These are phyloP conservation scores for Orychophragmus violaceus DNA, from an alignment of 345 rosid species.

Conservation along the genomic window DNA sequence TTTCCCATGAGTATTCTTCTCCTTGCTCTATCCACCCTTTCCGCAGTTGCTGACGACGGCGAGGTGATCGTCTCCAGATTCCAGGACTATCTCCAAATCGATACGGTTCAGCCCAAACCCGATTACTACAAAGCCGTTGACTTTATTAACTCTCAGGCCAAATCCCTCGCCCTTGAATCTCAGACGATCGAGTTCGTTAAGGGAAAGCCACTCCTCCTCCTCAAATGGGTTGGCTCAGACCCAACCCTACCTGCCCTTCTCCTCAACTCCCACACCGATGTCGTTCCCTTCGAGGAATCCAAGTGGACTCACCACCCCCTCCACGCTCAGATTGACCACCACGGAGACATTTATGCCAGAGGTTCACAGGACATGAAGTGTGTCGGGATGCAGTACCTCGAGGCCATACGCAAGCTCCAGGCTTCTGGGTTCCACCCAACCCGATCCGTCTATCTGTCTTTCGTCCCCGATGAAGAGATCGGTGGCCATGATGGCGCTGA, in stretches of 20 bases:
- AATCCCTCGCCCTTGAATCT: slow-evolving; percentile 54
- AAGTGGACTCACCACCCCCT: slow-evolving; percentile 82
- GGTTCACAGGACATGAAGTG: slow-evolving; percentile 99
- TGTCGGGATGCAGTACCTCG: slow-evolving; percentile 87
- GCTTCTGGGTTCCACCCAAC: slow-evolving; percentile 51
- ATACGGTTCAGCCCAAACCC: slow-evolving; percentile 83
- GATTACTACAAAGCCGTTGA: slow-evolving; percentile 49
- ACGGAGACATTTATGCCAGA: slow-evolving; percentile 65
- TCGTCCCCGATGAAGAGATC: too few relatives aligned
- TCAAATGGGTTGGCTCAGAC: slow-evolving; percentile 70
- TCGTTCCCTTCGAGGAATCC: slow-evolving; percentile 64
- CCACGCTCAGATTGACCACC: slow-evolving; percentile 59
- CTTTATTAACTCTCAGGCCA: slow-evolving; percentile 57
- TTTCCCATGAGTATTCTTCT: neutral
- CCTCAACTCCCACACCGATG: slow-evolving; percentile 93
- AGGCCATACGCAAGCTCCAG: slow-evolving; percentile 67
- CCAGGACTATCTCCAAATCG: slow-evolving; percentile 74
- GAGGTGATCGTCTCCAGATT: slow-evolving; percentile 53
- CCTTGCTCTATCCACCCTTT: too few relatives aligned
- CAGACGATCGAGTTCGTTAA: slow-evolving; percentile 53
- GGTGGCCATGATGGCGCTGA: slow-evolving; percentile 83
- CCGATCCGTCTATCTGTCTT: slow-evolving; percentile 68
- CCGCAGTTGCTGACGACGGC: neutral
- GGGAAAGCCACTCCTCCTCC: slow-evolving; percentile 64
- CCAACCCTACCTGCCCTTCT: slow-evolving; percentile 62